Percentiles rank a stretch among this genome's conserved stretches.
Conservation (phyloP, 805 yeast species). For the Starmera dryadoides region DNA sequence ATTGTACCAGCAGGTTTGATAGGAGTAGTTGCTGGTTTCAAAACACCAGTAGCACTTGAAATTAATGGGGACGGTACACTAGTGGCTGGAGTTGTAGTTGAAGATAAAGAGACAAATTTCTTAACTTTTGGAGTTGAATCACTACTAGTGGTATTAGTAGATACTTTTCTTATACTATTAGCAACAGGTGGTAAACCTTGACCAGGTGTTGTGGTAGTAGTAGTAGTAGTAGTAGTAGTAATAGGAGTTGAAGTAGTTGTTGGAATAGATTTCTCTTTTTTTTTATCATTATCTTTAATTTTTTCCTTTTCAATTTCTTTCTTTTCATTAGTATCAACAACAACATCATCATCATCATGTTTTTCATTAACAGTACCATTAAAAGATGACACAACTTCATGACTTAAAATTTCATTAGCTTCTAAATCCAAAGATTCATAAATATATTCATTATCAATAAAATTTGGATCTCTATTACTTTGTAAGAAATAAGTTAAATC, state of each 20-base stretch:
- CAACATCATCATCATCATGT: background rate
- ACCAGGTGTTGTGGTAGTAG: background rate
- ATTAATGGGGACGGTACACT: background rate
- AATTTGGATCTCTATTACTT: conserved; percentile 84
- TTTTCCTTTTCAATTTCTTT: background rate
- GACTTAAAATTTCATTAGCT: conserved; percentile 43
- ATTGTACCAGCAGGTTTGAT: conserved; percentile 41
- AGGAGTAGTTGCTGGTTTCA: conserved; percentile 50
- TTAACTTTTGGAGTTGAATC: background rate
- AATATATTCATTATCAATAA: conserved; percentile 87
- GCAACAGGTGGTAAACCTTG: background rate
- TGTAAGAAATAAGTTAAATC: conserved; percentile 90
- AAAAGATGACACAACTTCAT: conserved; percentile 35
- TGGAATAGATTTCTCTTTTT: conserved; percentile 15
- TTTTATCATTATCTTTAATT: background rate
- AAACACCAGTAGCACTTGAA: conserved; percentile 6
- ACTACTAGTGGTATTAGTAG: background rate
- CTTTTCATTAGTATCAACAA: background rate
- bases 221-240: conserved; percentile 9
- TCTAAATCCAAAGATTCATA: conserved; percentile 79
- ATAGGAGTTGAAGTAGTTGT: conserved; percentile 21
- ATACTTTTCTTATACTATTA: background rate
- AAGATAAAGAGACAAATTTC: conserved; percentile 1
- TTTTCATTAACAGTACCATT: conserved; percentile 6
- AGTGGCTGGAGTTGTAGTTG: conserved; percentile 1